phyloP scores from a whole-genome alignment of 768 basidiomycete genomes.

The Leccinum aurantiacum region DNA sequence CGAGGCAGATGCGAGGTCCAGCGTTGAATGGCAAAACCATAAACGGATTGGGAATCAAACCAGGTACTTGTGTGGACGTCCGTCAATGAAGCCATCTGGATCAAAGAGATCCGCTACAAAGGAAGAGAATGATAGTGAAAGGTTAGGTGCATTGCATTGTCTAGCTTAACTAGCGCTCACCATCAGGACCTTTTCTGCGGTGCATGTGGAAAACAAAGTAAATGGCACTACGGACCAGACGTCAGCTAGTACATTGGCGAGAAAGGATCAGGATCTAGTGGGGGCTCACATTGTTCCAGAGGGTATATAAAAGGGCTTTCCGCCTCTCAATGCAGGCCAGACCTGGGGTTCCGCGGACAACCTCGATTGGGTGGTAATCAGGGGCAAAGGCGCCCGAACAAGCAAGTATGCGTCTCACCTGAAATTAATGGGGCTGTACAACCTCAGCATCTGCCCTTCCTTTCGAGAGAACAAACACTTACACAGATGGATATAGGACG shows the following conservation, averaged over 20 bases:
- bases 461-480: slow-evolving; percentile 1
- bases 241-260: not conserved
- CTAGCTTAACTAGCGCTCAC: slow-evolving; percentile 15
- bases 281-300: slow-evolving; percentile 30
- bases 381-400: not conserved
- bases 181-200: slow-evolving; percentile 37
- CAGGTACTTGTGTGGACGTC: slow-evolving; percentile 51
- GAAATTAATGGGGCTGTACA: slow-evolving; percentile 20
- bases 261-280: not conserved
- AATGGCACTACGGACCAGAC: slow-evolving; percentile 1
- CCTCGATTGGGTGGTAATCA: slow-evolving; percentile 14
- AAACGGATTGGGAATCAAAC: slow-evolving; percentile 56
- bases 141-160: not conserved
- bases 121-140: not conserved
- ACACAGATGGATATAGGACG: slow-evolving; percentile 34
- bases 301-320: slow-evolving; percentile 56
- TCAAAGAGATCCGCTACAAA: slow-evolving; percentile 45
- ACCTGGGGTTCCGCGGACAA: slow-evolving; percentile 14
- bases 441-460: slow-evolving; percentile 3
- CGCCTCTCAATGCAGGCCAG: slow-evolving; percentile 22
- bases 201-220: slow-evolving; percentile 36
- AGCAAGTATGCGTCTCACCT: slow-evolving; percentile 14
- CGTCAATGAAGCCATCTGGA: slow-evolving; percentile 65
- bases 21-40: slow-evolving; percentile 72
- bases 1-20: slow-evolving; percentile 63